Evolutionary conservation across 2,329 filamentous ascomycete species (phyloP).

Genomic region (Paramyrothecium sp.): DNA sequence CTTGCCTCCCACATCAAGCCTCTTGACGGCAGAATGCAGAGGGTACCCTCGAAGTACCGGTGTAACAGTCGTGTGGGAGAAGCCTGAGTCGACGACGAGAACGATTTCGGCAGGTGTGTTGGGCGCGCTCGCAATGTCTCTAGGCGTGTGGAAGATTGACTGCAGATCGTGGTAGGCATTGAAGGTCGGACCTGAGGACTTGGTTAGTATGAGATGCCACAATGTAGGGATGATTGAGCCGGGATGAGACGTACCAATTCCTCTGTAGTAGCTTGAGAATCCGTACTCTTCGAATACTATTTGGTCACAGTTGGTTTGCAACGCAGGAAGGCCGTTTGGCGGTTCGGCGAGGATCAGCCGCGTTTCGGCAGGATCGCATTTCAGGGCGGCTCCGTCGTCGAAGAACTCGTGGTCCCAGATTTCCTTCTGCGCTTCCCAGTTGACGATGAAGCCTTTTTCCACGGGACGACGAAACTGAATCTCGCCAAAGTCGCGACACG

Average conservation of each 20-base stretch:
- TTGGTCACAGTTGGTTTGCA: slow-evolving; percentile 92
- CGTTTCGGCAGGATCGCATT: slow-evolving; percentile 77
- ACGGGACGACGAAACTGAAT: slow-evolving; percentile 83
- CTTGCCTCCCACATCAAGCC: slow-evolving; percentile 90
- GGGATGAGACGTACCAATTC: slow-evolving; percentile 51
- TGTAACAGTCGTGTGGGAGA: slow-evolving; percentile 89
- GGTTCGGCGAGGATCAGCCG: slow-evolving; percentile 83
- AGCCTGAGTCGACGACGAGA: slow-evolving; percentile 88
- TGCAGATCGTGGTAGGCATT: slow-evolving; percentile 83
- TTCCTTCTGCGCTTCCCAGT: slow-evolving; percentile 93
- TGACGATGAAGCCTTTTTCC: slow-evolving; percentile 92
- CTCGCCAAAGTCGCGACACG: slow-evolving; percentile 87
- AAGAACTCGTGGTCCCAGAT: slow-evolving; percentile 93
- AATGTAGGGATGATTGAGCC: neutral
- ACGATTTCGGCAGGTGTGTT: slow-evolving; percentile 70
- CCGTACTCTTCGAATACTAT: slow-evolving; percentile 97
- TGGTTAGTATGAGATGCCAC: slow-evolving; percentile 5
- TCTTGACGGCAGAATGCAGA: slow-evolving; percentile 75
- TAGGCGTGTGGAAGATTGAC: slow-evolving; percentile 62
- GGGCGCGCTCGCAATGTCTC: slow-evolving; percentile 38
- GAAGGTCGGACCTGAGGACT: slow-evolving; percentile 60
- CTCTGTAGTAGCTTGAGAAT: slow-evolving; percentile 82
- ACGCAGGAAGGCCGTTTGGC: slow-evolving; percentile 73
- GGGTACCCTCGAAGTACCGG: slow-evolving; percentile 80
- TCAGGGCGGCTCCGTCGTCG: slow-evolving; percentile 61